Conservation (phyloP, 805 yeast genomes). For the Kazachstania africana region DNA sequence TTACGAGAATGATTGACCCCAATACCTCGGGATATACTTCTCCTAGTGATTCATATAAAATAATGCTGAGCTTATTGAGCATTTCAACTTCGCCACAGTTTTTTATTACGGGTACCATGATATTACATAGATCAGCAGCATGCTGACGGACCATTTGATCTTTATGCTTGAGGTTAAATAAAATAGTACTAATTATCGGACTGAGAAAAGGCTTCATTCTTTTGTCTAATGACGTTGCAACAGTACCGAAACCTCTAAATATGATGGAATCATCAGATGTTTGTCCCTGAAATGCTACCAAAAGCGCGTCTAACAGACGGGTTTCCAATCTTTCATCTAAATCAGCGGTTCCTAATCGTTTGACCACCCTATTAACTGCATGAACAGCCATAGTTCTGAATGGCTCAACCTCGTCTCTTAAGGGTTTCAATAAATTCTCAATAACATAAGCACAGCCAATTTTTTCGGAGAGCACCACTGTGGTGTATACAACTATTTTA, state of each 20-base stretch:
- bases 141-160: constrained; percentile 66
- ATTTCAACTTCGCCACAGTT: constrained; percentile 53
- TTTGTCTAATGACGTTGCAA: constrained; percentile 47
- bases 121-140: constrained; percentile 65
- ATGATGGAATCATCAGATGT: constrained; percentile 42
- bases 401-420: constrained; percentile 78
- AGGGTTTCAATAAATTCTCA: constrained; percentile 40
- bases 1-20: constrained; percentile 70
- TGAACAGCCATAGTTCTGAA: constrained; percentile 71
- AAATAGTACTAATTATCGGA: constrained; percentile 56
- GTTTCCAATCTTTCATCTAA: constrained; percentile 52
- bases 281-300: constrained; percentile 76
- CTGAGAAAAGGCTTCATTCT: constrained; percentile 63
- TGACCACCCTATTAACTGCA: constrained; percentile 46
- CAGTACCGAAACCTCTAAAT: constrained; percentile 51
- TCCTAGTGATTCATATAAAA: constrained; percentile 82
- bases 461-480: constrained; percentile 52
- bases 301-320: constrained; percentile 64
- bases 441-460: constrained; percentile 55
- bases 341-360: constrained; percentile 42
- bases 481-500: constrained; percentile 58
- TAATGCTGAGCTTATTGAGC: constrained; percentile 56
- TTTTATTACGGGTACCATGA: constrained; percentile 54
- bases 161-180: constrained; percentile 64
- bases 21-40: constrained; percentile 91